These are phyloP conservation scores for Glutinoglossum americanum DNA, from an alignment of 495 filamentous ascomycete species.

Conservation along the genomic window DNA sequence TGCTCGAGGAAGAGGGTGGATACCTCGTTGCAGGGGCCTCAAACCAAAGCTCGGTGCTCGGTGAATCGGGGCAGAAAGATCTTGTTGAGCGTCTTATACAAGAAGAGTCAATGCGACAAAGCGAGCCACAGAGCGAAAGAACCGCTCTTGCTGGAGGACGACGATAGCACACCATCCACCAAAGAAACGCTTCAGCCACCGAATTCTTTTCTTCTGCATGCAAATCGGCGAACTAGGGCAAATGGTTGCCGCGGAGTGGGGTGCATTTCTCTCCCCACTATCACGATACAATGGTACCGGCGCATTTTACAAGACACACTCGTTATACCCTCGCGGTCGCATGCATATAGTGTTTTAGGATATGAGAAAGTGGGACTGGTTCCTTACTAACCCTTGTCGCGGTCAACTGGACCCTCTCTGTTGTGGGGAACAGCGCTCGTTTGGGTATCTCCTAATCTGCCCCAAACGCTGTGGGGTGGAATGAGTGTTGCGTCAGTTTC, in stretches of 20 bases:
- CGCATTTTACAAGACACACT: too few relatives aligned
- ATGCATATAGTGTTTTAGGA: too few relatives aligned
- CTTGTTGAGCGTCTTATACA: slow-evolving; percentile 1
- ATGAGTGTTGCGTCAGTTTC: too few relatives aligned
- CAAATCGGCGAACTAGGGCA: not conserved
- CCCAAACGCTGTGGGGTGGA: too few relatives aligned
- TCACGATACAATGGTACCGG: too few relatives aligned
- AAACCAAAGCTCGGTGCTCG: not conserved
- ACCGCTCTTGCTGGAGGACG: not conserved
- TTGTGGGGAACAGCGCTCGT: too few relatives aligned
- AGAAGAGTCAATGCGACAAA: not conserved
- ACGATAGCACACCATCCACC: not conserved
- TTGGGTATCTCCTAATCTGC: too few relatives aligned
- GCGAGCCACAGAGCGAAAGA: not conserved
- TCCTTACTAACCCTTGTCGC: not conserved
- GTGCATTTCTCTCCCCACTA: not conserved
- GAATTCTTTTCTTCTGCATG: not conserved
- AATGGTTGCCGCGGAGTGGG: not conserved
- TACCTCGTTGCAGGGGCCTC: slow-evolving; percentile 26
- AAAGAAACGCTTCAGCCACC: not conserved
- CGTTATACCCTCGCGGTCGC: too few relatives aligned
- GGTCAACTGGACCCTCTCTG: too few relatives aligned
- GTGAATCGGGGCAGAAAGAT: not conserved
- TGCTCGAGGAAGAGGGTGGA: slow-evolving; percentile 34
- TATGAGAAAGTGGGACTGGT: not conserved